phyloP scores from a whole-genome alignment of 495 filamentous ascomycete species.

The Neurospora tetraspora region DNA sequence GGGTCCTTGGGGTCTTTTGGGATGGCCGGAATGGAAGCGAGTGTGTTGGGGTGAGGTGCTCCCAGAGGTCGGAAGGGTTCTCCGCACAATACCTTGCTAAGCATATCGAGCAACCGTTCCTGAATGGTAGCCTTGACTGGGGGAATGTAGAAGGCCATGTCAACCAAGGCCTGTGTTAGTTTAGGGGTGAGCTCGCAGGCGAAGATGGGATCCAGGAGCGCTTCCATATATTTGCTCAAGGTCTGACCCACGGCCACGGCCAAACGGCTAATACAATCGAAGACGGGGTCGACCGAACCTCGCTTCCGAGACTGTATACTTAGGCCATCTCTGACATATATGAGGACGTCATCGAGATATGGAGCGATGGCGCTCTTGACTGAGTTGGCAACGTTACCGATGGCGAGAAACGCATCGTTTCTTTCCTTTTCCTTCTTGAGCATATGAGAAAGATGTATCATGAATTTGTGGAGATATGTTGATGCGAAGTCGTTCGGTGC shows the following conservation, averaged over 20 bases:
- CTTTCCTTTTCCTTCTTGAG: constrained; percentile 93
- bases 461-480: constrained; percentile 84
- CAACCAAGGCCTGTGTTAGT: constrained; percentile 86
- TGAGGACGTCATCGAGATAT: constrained; percentile 86
- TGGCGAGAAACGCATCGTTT: constrained; percentile 85
- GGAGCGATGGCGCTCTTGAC: constrained; percentile 88
- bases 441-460: constrained; percentile 89
- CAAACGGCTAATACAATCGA: constrained; percentile 94
- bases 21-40: constrained; percentile 66
- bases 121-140: constrained; percentile 88
- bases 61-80: constrained; percentile 86
- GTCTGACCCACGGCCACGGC: constrained; percentile 91
- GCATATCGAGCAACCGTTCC: constrained; percentile 84
- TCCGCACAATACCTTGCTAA: constrained; percentile 87
- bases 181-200: constrained; percentile 87
- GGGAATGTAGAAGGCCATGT: constrained; percentile 98
- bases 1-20: constrained; percentile 79
- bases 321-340: constrained; percentile 84
- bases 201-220: constrained; percentile 90
- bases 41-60: constrained; percentile 55
- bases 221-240: constrained; percentile 96
- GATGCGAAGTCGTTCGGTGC: constrained; percentile 75
- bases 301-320: constrained; percentile 68
- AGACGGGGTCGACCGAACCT: constrained; percentile 79
- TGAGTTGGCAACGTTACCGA: constrained; percentile 92